These are phyloP conservation scores for Boletus sp. DNA, from an alignment of 768 basidiomycete genomes.

Conservation along the genomic window DNA sequence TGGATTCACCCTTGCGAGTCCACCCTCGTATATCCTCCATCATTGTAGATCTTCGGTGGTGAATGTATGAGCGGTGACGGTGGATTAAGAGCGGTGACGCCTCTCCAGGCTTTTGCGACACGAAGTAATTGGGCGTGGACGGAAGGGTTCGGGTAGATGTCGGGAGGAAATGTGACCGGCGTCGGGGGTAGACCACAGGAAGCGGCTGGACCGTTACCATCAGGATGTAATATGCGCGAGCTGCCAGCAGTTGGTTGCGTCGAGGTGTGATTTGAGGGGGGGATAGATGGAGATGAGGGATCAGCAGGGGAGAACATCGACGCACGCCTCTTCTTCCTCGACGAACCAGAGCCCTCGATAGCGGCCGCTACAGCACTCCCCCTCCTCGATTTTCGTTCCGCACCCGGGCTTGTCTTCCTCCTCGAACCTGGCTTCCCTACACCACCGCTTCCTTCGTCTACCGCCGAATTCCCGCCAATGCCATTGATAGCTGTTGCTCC, in stretches of 20 bases:
- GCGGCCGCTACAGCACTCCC: constrained; percentile 35
- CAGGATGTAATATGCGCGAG: constrained; percentile 17
- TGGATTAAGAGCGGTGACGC: constrained; percentile 55
- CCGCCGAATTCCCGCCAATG: constrained; percentile 4
- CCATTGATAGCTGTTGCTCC: constrained; percentile 23
- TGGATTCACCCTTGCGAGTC: constrained; percentile 30
- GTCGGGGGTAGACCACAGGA: constrained; percentile 17
- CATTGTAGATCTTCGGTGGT: constrained; percentile 25
- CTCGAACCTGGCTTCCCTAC: constrained; percentile 28
- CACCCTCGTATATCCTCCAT: constrained; percentile 21
- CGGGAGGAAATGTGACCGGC: constrained; percentile 39
- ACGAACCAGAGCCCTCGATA: constrained; percentile 32
- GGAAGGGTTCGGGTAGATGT: constrained; percentile 31
- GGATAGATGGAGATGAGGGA: constrained; percentile 19
- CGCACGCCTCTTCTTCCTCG: constrained; percentile 39
- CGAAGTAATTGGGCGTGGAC: constrained; percentile 51
- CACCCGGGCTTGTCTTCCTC: constrained; percentile 38
- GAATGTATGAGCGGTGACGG: constrained; percentile 16
- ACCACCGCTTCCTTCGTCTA: constrained; percentile 16
- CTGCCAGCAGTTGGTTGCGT: constrained; percentile 15
- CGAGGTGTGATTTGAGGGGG: constrained; percentile 8
- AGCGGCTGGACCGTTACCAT: constrained; percentile 3
- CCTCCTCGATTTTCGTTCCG: constrained; percentile 39
- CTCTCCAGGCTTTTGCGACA: constrained; percentile 66
- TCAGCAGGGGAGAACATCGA: constrained; percentile 33